Evolutionary conservation across 345 rosid genomes (phyloP).

Genomic region (Hibiscus syriacus): DNA sequence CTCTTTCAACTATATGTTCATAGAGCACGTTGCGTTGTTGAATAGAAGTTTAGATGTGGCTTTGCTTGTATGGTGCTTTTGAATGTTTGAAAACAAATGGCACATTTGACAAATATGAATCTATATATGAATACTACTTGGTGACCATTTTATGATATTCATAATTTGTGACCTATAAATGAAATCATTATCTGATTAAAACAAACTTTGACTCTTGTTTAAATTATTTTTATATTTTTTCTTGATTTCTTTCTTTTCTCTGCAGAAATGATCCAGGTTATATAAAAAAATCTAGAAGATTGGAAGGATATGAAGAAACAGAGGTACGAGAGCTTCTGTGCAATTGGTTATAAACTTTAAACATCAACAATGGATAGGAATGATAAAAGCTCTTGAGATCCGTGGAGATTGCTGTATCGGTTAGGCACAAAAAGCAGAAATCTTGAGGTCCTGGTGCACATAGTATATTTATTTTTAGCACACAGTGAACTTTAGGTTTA

Average conservation of each 20-base stretch:
- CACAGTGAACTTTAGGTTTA: neutral
- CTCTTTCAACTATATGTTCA: neutral
- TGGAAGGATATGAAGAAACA: constrained; percentile 29
- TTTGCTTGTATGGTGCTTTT: neutral
- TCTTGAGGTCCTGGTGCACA: neutral
- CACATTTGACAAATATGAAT: neutral
- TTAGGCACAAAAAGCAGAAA: neutral
- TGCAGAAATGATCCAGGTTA: constrained; percentile 91
- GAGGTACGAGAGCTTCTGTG: constrained; percentile 33
- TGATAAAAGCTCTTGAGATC: neutral
- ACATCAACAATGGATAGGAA: neutral
- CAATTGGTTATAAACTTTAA: neutral
- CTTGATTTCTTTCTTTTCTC: constrained; percentile 13
- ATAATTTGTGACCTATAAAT: neutral
- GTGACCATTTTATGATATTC: neutral
- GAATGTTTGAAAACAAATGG: too few relatives aligned
- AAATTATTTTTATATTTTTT: neutral
- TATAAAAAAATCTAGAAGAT: constrained; percentile 41
- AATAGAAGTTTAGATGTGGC: neutral
- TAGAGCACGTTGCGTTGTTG: neutral
- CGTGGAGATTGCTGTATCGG: neutral
- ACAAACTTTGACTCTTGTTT: neutral
- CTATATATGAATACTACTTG: neutral
- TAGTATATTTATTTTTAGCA: neutral
- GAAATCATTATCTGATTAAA: neutral